Evolutionary conservation across 331 rosid species (phyloP).

Genomic region (Prunus yedoensis): DNA sequence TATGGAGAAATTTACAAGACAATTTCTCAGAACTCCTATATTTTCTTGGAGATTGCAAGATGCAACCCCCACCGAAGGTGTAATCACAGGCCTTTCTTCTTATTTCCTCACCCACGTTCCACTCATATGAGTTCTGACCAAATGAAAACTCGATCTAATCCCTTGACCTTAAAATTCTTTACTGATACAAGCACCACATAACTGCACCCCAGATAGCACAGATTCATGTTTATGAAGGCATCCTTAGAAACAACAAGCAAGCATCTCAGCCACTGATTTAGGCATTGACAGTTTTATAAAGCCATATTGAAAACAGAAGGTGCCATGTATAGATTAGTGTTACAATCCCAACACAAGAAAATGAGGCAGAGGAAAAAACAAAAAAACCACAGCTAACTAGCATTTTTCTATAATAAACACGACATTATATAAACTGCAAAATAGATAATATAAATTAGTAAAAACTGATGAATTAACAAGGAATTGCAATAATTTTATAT

Average conservation of each 20-base stretch:
- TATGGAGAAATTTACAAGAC: not conserved
- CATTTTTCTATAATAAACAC: not conserved
- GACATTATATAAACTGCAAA: not conserved
- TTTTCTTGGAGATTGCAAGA: not conserved
- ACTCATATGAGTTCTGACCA: not conserved
- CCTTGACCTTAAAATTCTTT: not conserved
- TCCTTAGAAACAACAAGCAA: no score
- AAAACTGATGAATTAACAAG: not conserved
- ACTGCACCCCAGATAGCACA: not conserved
- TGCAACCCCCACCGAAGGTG: no score
- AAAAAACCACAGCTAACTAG: rapidly evolving
- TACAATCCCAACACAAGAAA: no score
- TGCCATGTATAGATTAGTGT: no score
- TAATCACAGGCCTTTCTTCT: no score
- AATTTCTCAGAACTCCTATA: no score
- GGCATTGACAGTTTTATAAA: not conserved
- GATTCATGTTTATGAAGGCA: no score
- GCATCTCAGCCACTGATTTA: not conserved
- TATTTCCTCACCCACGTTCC: no score
- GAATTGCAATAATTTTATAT: not conserved
- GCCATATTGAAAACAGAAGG: not conserved
- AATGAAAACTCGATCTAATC: not conserved
- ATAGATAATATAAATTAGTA: not conserved
- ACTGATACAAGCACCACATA: not conserved
- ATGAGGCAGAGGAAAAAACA: not conserved